A percentile compares a stretch with the other conserved stretches of the same genome.
Evolutionary conservation across 345 rosid genomes (phyloP).

Genomic region (Brassica juncea): DNA sequence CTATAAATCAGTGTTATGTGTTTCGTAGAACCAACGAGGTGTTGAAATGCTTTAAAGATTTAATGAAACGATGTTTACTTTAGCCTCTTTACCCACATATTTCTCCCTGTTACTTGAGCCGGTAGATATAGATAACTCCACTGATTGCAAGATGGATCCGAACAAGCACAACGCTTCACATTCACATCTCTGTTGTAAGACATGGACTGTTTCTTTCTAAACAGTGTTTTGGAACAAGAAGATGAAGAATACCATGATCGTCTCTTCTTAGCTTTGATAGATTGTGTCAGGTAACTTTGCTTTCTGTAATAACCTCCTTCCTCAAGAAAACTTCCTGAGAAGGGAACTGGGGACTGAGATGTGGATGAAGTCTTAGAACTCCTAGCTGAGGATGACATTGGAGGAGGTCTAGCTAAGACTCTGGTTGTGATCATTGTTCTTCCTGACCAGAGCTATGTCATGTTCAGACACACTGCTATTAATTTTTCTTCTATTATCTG

Average conservation of each 20-base stretch:
- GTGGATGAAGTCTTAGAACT: slow-evolving; percentile 68
- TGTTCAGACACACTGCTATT: slow-evolving; percentile 43
- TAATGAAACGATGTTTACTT: slow-evolving; percentile 10
- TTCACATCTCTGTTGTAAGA: slow-evolving; percentile 53
- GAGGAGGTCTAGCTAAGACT: slow-evolving; percentile 56
- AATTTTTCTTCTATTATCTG: slow-evolving; percentile 32
- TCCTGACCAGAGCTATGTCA: slow-evolving; percentile 58
- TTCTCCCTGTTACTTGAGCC: slow-evolving; percentile 37
- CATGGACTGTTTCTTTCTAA: slow-evolving; percentile 48
- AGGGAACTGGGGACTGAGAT: slow-evolving; percentile 52
- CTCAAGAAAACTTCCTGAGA: slow-evolving; percentile 43
- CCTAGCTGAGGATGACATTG: slow-evolving; percentile 48
- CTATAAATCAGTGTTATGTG: slow-evolving; percentile 4
- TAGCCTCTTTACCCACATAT: slow-evolving; percentile 41
- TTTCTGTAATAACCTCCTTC: slow-evolving; percentile 53
- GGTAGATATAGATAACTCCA: slow-evolving; percentile 54
- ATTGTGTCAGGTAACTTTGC: slow-evolving; percentile 77
- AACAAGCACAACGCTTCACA: slow-evolving; percentile 51
- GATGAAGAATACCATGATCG: slow-evolving; percentile 33
- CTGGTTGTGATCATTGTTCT: slow-evolving; percentile 56
- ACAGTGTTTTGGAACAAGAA: slow-evolving; percentile 36
- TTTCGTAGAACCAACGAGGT: slow-evolving; percentile 36
- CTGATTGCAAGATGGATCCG: slow-evolving; percentile 16
- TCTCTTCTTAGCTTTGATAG: slow-evolving; percentile 71
- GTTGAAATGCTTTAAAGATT: slow-evolving; percentile 22